These are phyloP conservation scores for Aspergillus olivimuriae DNA, from an alignment of 495 filamentous ascomycete species.

Conservation along the genomic window DNA sequence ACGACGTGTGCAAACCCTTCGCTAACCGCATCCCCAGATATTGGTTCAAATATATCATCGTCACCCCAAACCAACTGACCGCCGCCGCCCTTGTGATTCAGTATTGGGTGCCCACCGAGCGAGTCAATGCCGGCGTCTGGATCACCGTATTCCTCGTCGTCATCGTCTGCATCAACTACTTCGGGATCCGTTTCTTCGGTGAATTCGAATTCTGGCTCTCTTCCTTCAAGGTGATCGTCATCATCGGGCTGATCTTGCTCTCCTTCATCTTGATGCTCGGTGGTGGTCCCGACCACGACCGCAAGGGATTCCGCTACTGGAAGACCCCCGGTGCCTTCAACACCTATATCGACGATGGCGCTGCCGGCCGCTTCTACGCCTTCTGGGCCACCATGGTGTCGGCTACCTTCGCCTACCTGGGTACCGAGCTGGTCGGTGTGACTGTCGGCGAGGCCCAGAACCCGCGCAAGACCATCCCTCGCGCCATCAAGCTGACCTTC, in stretches of 20 bases:
- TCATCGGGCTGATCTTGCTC: constrained; percentile 59
- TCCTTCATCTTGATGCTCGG: constrained; percentile 67
- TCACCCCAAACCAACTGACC: constrained; percentile 75
- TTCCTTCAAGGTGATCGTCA: constrained; percentile 66
- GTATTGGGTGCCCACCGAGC: constrained; percentile 52
- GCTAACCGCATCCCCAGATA: constrained; percentile 25
- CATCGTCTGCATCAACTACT: constrained; percentile 51
- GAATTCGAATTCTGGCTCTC: constrained; percentile 82
- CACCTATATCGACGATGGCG: constrained; percentile 33
- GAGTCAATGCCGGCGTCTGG: constrained; percentile 45
- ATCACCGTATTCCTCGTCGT: constrained; percentile 48
- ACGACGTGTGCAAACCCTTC: background rate
- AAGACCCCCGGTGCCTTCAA: constrained; percentile 59
- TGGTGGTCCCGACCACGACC: constrained; percentile 64
- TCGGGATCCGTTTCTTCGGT: constrained; percentile 63
- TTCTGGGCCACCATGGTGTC: constrained; percentile 76
- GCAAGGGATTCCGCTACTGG: constrained; percentile 77
- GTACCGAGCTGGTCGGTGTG: constrained; percentile 77
- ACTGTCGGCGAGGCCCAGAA: constrained; percentile 67
- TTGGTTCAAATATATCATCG: constrained; percentile 65
- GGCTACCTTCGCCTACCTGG: constrained; percentile 77
- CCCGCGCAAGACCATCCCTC: constrained; percentile 69
- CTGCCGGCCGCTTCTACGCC: constrained; percentile 55
- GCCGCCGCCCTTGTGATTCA: constrained; percentile 72
- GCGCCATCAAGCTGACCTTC: constrained; percentile 74